phyloP scores from a whole-genome alignment of 306 rosid species.

The Cucurbita maxima region DNA sequence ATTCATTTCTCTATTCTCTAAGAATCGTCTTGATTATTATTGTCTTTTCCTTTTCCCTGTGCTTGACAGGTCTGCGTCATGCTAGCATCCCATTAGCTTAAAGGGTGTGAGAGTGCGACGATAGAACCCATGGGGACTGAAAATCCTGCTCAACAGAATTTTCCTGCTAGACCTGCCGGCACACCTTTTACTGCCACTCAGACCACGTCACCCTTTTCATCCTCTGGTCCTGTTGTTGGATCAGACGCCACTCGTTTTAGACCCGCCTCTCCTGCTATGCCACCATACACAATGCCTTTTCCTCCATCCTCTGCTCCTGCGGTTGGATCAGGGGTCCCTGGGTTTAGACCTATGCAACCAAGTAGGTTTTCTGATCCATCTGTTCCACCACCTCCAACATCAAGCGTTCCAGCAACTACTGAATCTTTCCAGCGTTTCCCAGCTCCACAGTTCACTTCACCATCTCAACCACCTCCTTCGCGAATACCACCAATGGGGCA shows the following conservation, averaged over 20 bases:
- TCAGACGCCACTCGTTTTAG: constrained; percentile 36
- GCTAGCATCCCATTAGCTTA: constrained; percentile 4
- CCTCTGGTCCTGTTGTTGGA: constrained; percentile 60
- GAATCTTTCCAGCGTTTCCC: constrained; percentile 48
- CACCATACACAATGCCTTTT: constrained; percentile 29
- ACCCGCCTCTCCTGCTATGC: constrained; percentile 37
- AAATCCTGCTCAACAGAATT: constrained; percentile 54
- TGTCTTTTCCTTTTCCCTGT: not conserved
- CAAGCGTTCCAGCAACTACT: constrained; percentile 29
- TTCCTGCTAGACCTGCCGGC: constrained; percentile 48
- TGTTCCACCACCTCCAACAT: constrained; percentile 40
- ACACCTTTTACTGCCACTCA: constrained; percentile 42
- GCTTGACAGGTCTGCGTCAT: constrained; percentile 9
- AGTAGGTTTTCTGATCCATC: constrained; percentile 70
- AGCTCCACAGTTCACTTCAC: constrained; percentile 36
- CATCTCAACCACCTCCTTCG: constrained; percentile 25
- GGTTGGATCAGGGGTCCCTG: constrained; percentile 34
- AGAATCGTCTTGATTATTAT: not conserved
- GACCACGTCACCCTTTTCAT: constrained; percentile 50
- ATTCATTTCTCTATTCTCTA: not conserved
- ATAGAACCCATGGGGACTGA: constrained; percentile 63
- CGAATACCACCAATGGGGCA: constrained; percentile 38
- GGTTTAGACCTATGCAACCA: constrained; percentile 49
- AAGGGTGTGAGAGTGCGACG: constrained; percentile 4
- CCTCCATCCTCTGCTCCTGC: constrained; percentile 27